phyloP scores from a whole-genome alignment of 371 early-diverging fungal species.

The Mucor indicus region DNA sequence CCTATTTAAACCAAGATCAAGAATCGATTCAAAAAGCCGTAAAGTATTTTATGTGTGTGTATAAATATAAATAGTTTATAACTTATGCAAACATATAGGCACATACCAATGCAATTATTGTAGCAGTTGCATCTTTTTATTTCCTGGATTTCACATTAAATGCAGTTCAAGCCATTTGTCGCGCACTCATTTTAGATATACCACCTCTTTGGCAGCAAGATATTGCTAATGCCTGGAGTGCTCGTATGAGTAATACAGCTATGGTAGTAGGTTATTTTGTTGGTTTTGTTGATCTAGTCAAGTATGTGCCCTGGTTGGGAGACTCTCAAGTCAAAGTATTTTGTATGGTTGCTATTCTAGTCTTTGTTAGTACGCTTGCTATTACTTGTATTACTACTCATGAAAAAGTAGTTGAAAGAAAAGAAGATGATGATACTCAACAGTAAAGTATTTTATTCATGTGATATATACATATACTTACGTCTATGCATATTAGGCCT shows the following conservation, averaged over 20 bases:
- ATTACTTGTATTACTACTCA: conserved; percentile 56
- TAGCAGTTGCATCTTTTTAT: conserved; percentile 69
- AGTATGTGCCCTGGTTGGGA: conserved; percentile 60
- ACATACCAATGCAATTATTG: conserved; percentile 41
- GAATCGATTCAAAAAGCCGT: conserved; percentile 20
- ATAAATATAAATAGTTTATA: neutral
- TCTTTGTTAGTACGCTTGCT: conserved; percentile 49
- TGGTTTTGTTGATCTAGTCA: conserved; percentile 63
- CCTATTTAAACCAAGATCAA: neutral
- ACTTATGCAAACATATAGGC: neutral
- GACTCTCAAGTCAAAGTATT: conserved; percentile 66
- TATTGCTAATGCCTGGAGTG: conserved; percentile 64
- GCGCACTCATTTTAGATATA: conserved; percentile 70
- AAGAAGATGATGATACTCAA: conserved; percentile 20
- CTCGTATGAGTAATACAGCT: conserved; percentile 64
- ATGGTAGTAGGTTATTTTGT: conserved; percentile 69
- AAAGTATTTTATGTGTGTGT: too few species aligned
- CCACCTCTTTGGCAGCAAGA: conserved; percentile 65
- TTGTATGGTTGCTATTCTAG: conserved; percentile 58
- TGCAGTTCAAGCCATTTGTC: conserved; percentile 60
- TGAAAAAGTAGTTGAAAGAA: conserved; percentile 35
- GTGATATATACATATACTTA: neutral
- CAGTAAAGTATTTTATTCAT: conserved; percentile 3
- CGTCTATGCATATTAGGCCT: conserved; percentile 27
- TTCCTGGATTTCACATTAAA: conserved; percentile 74